Conservation (phyloP, 2,329 filamentous ascomycete species). For the Cladobotryum protrusum region DNA sequence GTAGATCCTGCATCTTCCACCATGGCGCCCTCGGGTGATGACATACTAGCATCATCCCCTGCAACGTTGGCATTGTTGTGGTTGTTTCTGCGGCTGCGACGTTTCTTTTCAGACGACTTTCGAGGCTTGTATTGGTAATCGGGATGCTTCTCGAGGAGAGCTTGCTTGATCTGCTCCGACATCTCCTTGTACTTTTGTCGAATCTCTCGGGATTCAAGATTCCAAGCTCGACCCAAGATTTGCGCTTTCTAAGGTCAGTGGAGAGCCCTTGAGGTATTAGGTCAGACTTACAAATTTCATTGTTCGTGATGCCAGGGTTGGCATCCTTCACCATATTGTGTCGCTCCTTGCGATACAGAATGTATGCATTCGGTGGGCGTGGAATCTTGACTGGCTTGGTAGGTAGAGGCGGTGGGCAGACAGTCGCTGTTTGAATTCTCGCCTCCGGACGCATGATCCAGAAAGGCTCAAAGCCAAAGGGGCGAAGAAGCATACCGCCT, state of each 20-base stretch:
- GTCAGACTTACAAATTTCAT: slow-evolving; percentile 35
- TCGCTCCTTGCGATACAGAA: slow-evolving; percentile 35
- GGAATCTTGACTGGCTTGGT: slow-evolving; percentile 22
- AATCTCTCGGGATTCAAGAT: slow-evolving; percentile 24
- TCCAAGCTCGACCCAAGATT: slow-evolving; percentile 33
- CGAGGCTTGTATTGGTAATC: slow-evolving; percentile 36
- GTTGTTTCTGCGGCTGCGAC: slow-evolving; percentile 12
- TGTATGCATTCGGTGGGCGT: slow-evolving; percentile 37
- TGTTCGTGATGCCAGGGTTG: slow-evolving; percentile 33
- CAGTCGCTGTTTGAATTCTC: slow-evolving; percentile 10
- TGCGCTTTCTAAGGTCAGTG: slow-evolving; percentile 25
- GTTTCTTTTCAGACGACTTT: slow-evolving; percentile 21
- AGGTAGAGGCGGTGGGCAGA: slow-evolving; percentile 9
- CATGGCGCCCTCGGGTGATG: slow-evolving; percentile 11
- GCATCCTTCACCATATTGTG: slow-evolving; percentile 28
- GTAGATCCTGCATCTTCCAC: background rate
- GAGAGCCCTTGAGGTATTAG: background rate
- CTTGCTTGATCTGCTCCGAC: slow-evolving; percentile 25
- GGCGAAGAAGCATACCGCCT: slow-evolving; percentile 16
- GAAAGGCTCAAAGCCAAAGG: slow-evolving; percentile 15
- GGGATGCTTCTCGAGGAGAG: slow-evolving; percentile 26
- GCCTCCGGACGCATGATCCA: slow-evolving; percentile 16
- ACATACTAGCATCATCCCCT: slow-evolving; percentile 3
- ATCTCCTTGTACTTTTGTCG: slow-evolving; percentile 26
- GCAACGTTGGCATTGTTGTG: background rate